Percentiles rank a stretch among this genome's conserved stretches.
Conservation (phyloP, 2,329 filamentous ascomycete genomes). For the Furcasterigmium furcatum region DNA sequence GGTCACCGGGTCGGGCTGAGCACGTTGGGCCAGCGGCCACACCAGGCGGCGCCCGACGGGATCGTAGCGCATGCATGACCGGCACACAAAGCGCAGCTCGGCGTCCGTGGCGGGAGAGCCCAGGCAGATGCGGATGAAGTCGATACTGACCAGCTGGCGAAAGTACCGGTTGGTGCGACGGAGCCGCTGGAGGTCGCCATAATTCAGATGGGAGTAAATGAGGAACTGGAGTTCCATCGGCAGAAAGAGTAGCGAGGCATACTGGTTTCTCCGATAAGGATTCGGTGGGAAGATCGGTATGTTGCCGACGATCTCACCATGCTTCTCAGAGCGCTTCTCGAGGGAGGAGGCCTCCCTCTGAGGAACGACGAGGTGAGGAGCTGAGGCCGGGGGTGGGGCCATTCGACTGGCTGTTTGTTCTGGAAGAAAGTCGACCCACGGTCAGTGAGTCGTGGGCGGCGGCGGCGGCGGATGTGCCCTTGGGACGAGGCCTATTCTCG, state of each 20-base stretch:
- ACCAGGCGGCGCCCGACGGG: conserved; percentile 25
- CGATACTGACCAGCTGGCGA: conserved; percentile 25
- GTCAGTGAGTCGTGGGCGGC: too few relatives aligned
- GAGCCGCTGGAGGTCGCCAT: conserved; percentile 38
- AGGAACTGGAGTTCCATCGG: conserved; percentile 38
- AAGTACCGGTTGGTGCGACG: conserved; percentile 36
- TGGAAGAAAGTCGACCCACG: too few relatives aligned
- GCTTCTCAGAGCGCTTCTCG: conserved; percentile 3
- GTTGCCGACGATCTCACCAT: neutral
- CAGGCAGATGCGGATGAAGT: conserved; percentile 3
- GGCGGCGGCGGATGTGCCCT: too few relatives aligned
- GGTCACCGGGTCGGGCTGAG: neutral
- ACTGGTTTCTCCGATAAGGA: conserved; percentile 1
- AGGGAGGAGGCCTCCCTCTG: neutral
- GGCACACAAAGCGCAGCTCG: conserved; percentile 3
- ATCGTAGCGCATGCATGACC: conserved; percentile 13
- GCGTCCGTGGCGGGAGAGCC: conserved; percentile 1
- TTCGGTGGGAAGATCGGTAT: neutral
- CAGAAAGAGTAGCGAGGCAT: conserved; percentile 16
- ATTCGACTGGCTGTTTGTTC: neutral
- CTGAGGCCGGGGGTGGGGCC: neutral
- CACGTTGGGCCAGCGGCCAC: conserved; percentile 6
- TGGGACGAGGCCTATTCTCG: too few relatives aligned
- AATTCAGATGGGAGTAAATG: conserved; percentile 34
- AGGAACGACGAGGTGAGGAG: neutral